Conservation (phyloP, 371 early-diverging fungal genomes). For the Nematocida sp. region DNA sequence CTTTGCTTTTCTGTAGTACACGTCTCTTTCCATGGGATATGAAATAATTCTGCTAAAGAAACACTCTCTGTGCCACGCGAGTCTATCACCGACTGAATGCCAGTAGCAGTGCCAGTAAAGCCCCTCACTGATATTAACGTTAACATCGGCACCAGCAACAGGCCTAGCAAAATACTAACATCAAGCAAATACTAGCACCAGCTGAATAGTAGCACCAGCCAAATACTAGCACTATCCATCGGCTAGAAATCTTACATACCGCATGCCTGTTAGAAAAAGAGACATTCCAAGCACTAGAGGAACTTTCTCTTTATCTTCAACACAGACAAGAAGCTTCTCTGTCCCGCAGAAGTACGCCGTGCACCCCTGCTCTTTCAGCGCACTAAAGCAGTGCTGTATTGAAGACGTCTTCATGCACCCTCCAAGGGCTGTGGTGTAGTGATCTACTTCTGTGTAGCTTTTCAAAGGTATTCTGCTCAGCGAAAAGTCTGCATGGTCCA, state of each 20-base stretch:
- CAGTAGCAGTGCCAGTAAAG: too few species aligned
- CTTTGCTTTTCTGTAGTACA: slow-evolving; percentile 69
- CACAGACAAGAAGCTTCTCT: slow-evolving; percentile 10
- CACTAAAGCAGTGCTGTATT: background rate
- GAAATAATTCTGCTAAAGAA: too few species aligned
- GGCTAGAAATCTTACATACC: slow-evolving; percentile 39
- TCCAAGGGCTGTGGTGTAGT: slow-evolving; percentile 11
- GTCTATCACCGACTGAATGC: too few species aligned
- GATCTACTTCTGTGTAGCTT: slow-evolving; percentile 29
- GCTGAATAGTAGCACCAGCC: too few species aligned
- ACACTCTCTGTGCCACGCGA: too few species aligned
- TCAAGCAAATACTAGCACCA: too few species aligned
- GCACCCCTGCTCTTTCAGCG: slow-evolving; percentile 11
- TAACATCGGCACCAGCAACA: too few species aligned
- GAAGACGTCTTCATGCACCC: background rate
- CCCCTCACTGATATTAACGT: too few species aligned
- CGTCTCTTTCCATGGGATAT: slow-evolving; percentile 71
- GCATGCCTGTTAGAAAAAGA: slow-evolving; percentile 42
- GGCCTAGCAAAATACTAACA: too few species aligned
- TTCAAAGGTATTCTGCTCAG: slow-evolving; percentile 23
- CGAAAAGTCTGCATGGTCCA: background rate
- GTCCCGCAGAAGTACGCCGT: slow-evolving; percentile 44
- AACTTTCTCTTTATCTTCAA: background rate
- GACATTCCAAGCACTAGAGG: slow-evolving; percentile 13
- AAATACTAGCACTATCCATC: too few species aligned